Evolutionary conservation across 345 rosid species (phyloP), one percentile per base, ranked within the genome.

Genomic region (Citrus reticulata): DNA sequence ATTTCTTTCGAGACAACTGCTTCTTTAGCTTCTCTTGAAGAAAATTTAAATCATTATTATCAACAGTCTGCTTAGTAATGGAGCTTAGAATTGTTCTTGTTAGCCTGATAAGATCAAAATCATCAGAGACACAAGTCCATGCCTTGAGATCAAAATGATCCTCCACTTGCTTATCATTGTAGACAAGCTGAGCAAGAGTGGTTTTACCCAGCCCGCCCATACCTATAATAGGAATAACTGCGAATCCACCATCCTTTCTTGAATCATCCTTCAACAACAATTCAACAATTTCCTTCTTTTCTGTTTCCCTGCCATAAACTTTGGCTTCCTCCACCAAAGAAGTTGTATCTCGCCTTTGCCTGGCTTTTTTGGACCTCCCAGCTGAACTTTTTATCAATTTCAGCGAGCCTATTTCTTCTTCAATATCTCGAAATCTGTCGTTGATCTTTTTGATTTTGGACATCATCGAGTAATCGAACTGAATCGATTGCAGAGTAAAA

Each of bases 171-270:
- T 59, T 6, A 55, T 79, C 80, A 49, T 79, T 70, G 25, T 73
- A 83, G 27, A 60, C 66, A 30, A 79, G 68, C 75, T 59, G 57
- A 55, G 85, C 69, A 35, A 83, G 66, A 9, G 82, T 79, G 5
- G 85, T 83, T 29, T 79, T 82, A 0, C 85, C 82, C 8, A 71
- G 19, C 2, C 85, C 85, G 1, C 82, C 82, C 72, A 74, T 75
- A 4, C 82, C 85, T 0, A 42, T 14, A 1, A 83, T 79, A 13
- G 79, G 32, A 13, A 83, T 70, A 63, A 83, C 85, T 4, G 62
- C 4, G 5, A 76, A 9, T 10, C 34, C 30, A 0, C 27, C n/a
- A 42, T 2, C 46, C 3, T 32, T 62, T 6, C 24, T 70, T 24
- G 5, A 72, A 25, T 71, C 27, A 34, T 29, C 37, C 49, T 0